Base-by-base conservation (phyloP, 2,329 filamentous ascomycete genomes). In the Colletotrichum tropicicola region DNA sequence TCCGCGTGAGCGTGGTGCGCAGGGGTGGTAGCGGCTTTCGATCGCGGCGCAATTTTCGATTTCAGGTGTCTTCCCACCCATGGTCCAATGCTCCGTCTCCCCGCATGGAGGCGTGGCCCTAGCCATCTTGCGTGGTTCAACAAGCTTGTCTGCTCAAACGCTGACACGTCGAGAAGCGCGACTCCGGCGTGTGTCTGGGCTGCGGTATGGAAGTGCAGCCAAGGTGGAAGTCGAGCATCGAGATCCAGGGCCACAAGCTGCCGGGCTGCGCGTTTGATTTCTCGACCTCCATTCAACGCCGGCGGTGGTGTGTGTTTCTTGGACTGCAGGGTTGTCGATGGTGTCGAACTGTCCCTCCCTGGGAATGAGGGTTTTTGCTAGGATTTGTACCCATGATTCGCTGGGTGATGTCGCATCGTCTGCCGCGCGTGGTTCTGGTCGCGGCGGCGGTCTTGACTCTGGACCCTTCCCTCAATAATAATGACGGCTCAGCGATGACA, bases 31-130 rank as follows among this genome's bases (percentile, higher is more conserved):
- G 44, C 12, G 62, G 43, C 30, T 54, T 59, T 67, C 65, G 65
- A 67, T 67, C 62, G 56, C 62, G 52, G 52, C 65, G 35, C 55
- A 66, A 62, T 66, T 66, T 13, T 66, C 65, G 65, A 67, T 67
- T 66, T 59, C 64, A 64, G 59, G 41, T 66, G 53, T 23, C 41
- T 54, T 44, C 21, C 53, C 23, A 48, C 32, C 45, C 39, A 32
- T 54, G 49, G 39, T 35, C 41, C 25, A 35, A 28, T 52, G 45
- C 65, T 66, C 56, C 47, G 49, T 61, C 56, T 66, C 65, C 57
- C 65, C 65, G 62, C 65, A 66, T 56, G 37, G 48, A 54, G 65
- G 65, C 28, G 65, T 67, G 62, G 19, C n/a, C 17, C 23, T 67
- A 67, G 30, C 45, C 35, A 49, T 25, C 25, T 32, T 12, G 21